phyloP scores from a whole-genome alignment of 768 basidiomycete genomes.

The Suillus occidentalis region DNA sequence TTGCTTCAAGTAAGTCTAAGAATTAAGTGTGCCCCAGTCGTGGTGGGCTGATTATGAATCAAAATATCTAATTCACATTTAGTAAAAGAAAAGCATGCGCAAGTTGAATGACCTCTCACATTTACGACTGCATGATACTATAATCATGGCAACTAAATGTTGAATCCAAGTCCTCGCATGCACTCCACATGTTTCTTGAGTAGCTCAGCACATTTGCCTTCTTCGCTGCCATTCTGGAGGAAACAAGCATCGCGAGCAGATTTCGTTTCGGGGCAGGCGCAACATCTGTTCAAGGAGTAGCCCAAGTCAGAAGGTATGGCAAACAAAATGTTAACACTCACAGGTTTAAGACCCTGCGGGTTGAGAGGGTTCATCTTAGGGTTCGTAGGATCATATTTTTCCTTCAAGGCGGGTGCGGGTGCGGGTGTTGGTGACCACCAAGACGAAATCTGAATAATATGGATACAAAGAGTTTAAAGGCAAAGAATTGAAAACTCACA shows the following conservation, averaged over 20 bases:
- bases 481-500: background rate
- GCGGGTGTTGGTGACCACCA: constrained; percentile 57
- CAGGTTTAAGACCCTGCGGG: constrained; percentile 94
- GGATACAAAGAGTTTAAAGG: background rate
- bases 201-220: constrained; percentile 78
- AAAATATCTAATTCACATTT: background rate
- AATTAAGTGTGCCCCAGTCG: background rate
- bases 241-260: constrained; percentile 93
- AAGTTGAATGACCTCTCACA: background rate
- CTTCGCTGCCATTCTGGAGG: constrained; percentile 63
- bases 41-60: background rate
- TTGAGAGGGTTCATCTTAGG: constrained; percentile 87
- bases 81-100: background rate
- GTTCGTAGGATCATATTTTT: constrained; percentile 68
- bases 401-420: constrained; percentile 29
- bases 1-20: background rate
- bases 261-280: constrained; percentile 95
- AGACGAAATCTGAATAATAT: constrained; percentile 43
- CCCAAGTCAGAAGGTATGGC: background rate
- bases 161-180: constrained; percentile 91
- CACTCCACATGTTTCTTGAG: constrained; percentile 83
- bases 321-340: constrained; percentile 39
- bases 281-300: constrained; percentile 62
- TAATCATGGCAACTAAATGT: constrained; percentile 43
- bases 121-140: background rate